Evolutionary conservation across 495 filamentous ascomycete genomes (phyloP).

Genomic region (Pyronema domesticum): DNA sequence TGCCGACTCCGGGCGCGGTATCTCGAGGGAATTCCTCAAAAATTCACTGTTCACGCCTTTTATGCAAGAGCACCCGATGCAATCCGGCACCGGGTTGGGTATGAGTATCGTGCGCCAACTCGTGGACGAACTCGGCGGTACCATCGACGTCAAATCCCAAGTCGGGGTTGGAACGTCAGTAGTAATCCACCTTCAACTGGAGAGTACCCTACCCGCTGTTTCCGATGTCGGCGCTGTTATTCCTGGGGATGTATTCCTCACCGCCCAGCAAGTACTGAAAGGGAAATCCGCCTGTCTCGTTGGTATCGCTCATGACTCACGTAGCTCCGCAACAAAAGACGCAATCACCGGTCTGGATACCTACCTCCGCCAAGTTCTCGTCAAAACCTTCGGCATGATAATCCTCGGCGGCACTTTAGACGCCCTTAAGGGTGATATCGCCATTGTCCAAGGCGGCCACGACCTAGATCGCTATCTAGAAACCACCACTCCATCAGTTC

Average conservation of each 20-base stretch:
- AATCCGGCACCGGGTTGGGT: constrained; percentile 47
- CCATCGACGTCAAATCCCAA: constrained; percentile 38
- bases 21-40: constrained; percentile 43
- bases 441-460: background rate
- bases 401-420: background rate
- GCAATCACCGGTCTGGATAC: background rate
- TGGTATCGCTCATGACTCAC: background rate
- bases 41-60: constrained; percentile 48
- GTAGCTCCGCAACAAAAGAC: background rate
- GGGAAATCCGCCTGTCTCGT: background rate
- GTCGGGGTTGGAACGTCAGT: constrained; percentile 38
- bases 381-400: background rate
- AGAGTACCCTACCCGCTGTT: background rate
- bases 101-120: constrained; percentile 50
- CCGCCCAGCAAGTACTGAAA: background rate
- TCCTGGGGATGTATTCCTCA: background rate
- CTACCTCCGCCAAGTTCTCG: background rate
- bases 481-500: background rate
- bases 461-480: background rate
- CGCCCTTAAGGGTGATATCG: background rate
- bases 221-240: background rate
- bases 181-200: background rate
- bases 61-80: constrained; percentile 43
- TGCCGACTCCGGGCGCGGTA: constrained; percentile 47
- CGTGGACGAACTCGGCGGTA: constrained; percentile 37